phyloP scores from a whole-genome alignment of 106 monocot species.

The Allium fistulosum region DNA sequence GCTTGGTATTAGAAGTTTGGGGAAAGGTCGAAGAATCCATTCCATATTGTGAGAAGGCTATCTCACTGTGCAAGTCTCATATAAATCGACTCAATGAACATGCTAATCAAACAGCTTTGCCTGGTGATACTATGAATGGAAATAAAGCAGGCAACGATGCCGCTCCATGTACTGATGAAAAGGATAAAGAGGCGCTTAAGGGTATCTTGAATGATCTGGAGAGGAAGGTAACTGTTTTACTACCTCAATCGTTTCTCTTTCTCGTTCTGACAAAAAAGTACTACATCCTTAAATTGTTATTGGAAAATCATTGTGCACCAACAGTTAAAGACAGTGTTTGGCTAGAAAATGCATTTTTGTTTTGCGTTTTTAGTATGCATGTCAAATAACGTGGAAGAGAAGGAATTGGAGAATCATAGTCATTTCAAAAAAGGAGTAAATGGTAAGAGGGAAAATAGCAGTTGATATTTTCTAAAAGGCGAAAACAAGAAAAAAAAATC shows the following conservation, averaged over 20 bases:
- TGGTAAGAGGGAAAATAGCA: too few species aligned
- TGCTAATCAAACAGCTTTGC: constrained; percentile 6
- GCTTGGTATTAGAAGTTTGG: constrained; percentile 66
- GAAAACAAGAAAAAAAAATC: too few species aligned
- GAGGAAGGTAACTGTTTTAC: constrained; percentile 49
- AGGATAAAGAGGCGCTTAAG: constrained; percentile 52
- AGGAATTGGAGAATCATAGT: too few species aligned
- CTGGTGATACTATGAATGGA: background rate
- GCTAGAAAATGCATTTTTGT: too few species aligned
- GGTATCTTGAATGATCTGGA: constrained; percentile 71
- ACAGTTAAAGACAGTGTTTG: too few species aligned
- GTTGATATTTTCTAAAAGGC: too few species aligned
- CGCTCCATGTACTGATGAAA: constrained; percentile 3
- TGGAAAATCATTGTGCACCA: too few species aligned
- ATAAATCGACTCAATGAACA: constrained; percentile 43
- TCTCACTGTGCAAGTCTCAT: constrained; percentile 56
- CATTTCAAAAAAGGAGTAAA: too few species aligned
- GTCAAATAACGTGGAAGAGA: too few species aligned
- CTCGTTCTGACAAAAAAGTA: too few species aligned
- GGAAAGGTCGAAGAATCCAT: constrained; percentile 65
- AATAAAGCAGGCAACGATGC: constrained; percentile 10
- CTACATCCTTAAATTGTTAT: too few species aligned
- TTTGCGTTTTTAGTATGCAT: too few species aligned
- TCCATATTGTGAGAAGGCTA: constrained; percentile 77
- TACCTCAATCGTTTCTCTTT: background rate